Conservation (phyloP, 2,329 filamentous ascomycete genomes). For the Sphaerostilbella broomeana region DNA sequence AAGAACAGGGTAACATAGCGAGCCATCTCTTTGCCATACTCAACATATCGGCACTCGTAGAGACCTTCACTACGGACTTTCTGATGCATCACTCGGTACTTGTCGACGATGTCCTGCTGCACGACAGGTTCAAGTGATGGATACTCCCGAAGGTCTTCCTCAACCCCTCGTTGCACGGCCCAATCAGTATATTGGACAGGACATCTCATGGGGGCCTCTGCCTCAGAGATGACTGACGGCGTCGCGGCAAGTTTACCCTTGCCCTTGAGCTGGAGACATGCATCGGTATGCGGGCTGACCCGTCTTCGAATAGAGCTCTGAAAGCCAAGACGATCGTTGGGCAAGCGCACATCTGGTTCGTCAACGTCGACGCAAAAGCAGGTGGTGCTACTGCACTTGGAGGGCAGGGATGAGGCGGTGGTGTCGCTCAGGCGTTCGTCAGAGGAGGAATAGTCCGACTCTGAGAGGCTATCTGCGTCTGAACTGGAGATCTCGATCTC, state of each 20-base stretch:
- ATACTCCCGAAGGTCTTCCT: constrained; percentile 72
- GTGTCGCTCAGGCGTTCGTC: constrained; percentile 6
- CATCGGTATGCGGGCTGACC: neutral
- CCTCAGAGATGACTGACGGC: neutral
- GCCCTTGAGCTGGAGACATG: neutral
- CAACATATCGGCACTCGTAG: constrained; percentile 76
- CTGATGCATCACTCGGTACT: constrained; percentile 73
- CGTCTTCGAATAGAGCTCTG: constrained; percentile 6
- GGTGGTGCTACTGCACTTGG: constrained; percentile 7
- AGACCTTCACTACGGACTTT: constrained; percentile 67
- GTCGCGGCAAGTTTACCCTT: neutral
- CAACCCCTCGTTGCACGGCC: constrained; percentile 18
- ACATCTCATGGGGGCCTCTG: constrained; percentile 47
- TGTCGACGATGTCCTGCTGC: constrained; percentile 68
- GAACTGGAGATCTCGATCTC: constrained; percentile 12
- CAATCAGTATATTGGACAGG: constrained; percentile 53
- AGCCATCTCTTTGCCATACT: constrained; percentile 66
- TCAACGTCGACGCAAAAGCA: constrained; percentile 1
- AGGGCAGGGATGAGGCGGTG: constrained; percentile 1
- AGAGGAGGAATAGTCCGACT: constrained; percentile 4
- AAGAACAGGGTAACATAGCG: constrained; percentile 63
- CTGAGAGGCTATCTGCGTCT: constrained; percentile 2
- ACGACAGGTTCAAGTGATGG: constrained; percentile 67
- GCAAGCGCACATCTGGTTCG: neutral
- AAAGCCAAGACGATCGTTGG: neutral